Evolutionary conservation across 352 stramenopile genomes (phyloP), one percentile per base, ranked within the genome.

Genomic region (Pythium dissimile): DNA sequence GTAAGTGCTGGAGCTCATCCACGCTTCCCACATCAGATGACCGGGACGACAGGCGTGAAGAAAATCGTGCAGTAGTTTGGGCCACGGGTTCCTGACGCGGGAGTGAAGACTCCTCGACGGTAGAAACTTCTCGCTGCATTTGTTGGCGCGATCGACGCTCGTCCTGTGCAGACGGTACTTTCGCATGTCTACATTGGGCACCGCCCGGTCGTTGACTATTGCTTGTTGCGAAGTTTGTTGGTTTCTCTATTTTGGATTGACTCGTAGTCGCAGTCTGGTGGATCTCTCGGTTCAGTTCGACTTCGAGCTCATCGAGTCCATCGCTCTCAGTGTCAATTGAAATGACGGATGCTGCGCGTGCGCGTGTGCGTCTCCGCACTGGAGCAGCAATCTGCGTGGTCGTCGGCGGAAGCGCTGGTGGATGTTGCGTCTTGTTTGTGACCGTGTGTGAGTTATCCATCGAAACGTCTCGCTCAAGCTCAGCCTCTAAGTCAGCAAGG

Each of bases 401-500:
- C n/a, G n/a, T n/a, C n/a, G n/a, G n/a, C n/a, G n/a, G n/a, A n/a
- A n/a, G n/a, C 28, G 15, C 13, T 39, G 10, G 7, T 27, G 11
- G 41, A 15, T 28, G 24, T 44, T 32, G n/a, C 23, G n/a, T 3
- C 28, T 27, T 52, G 2, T 35, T 15, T 24, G 43, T 18, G 0
- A 18, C 21, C 34, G 4, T 48, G 30, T 4, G 18, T 35, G 8
- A 0, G 18, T n/a, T 16, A 42, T 9, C 24, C 3, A n/a, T n/a
- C 0, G 27, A 31, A 12, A 34, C 21, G 13, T 49, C 43, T 34
- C 8, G 24, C n/a, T 27, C 26, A 2, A 84, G 46, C 56, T 85
- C 73, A n/a, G 53, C 53, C 57, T 88, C 73, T 3, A 88, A 63
- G 31, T 80, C 61, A 24, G 68, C 71, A 10, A 84, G 57, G 3